Evolutionary conservation across 768 basidiomycete genomes (phyloP), one percentile per base, ranked within the genome.

Genomic region (Russula olivacea): DNA sequence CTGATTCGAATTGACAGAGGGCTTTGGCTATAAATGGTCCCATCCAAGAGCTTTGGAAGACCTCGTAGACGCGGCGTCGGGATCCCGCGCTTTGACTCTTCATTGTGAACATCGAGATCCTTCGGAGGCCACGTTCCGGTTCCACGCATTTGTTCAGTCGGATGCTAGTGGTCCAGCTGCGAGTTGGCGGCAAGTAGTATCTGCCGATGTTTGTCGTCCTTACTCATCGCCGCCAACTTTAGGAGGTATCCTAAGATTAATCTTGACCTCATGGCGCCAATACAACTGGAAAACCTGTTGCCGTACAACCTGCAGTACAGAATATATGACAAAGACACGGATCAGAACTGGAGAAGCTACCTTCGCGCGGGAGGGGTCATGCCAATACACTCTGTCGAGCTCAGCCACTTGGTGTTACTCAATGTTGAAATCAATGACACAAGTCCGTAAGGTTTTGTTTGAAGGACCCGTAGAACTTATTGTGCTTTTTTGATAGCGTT

Each of bases 11-110:
- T 30, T 15, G 55, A 2, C 69, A 97, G 95, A 93, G 74, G 97
- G 97, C 17, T 98, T 98, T 70, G 94, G 94, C 21, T 98, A 97
- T 75, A 88, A 85, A 70, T 98, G 95, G 95, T 94, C 90, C 51
- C 75, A 82, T 49, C 83, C 93, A 3, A 82, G 95, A 45, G 85
- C 90, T 56, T 95, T 93, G 83, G 92, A 97, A 68, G 94, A 97
- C 67, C 77, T 99, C 1, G 76, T 94, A 25, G 74, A 81, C 3
- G 83, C 78, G 66, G 84, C 78, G 70, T 83, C 76, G 48, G 55
- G 54, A 21, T 34, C 58, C 17, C 59, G 41, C 25, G 21, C 53
- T n/a, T 85, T 95, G 49, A 88, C 91, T 1, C 81, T 98, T 59
- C 86, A 83, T 49, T 99, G 97, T 73, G 85, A 89, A 50, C 92